Conservation (phyloP, 345 rosid genomes). For the Hypericum perforatum region DNA sequence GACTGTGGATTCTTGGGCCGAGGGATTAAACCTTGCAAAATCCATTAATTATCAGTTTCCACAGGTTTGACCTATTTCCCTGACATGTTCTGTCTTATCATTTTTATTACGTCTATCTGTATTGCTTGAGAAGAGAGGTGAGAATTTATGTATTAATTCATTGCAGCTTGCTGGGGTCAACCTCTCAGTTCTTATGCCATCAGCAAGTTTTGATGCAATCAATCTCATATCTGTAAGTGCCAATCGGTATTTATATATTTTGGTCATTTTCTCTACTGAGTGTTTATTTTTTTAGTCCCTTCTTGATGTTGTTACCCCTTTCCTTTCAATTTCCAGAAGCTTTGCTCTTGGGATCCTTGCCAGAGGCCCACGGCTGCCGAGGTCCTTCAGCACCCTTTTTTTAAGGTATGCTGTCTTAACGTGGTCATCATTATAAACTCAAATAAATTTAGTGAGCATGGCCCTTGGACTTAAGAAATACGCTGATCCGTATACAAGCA, state of each 20-base stretch:
- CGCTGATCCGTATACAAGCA: neutral
- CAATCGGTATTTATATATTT: neutral
- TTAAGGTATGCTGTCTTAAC: neutral
- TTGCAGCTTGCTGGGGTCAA: neutral
- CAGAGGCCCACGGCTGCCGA: neutral
- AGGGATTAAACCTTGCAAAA: neutral
- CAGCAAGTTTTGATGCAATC: neutral
- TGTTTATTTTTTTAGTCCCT: neutral
- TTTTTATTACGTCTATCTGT: neutral
- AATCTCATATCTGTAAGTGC: slow-evolving; percentile 30
- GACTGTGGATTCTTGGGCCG: neutral
- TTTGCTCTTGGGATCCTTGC: neutral
- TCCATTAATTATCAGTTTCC: neutral
- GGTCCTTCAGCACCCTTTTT: neutral
- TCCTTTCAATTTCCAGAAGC: slow-evolving; percentile 4
- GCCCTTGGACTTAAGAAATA: neutral
- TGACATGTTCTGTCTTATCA: neutral
- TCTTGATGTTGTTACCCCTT: slow-evolving; percentile 1
- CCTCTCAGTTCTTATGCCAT: neutral
- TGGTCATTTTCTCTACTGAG: neutral
- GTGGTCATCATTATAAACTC: too few relatives aligned
- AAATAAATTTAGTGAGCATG: too few relatives aligned
- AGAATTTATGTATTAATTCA: neutral
- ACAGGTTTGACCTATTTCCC: slow-evolving; percentile 27
- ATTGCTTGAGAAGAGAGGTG: neutral